phyloP scores from a whole-genome alignment of 2,329 filamentous ascomycete genomes.

The Pyrenophora teres region DNA sequence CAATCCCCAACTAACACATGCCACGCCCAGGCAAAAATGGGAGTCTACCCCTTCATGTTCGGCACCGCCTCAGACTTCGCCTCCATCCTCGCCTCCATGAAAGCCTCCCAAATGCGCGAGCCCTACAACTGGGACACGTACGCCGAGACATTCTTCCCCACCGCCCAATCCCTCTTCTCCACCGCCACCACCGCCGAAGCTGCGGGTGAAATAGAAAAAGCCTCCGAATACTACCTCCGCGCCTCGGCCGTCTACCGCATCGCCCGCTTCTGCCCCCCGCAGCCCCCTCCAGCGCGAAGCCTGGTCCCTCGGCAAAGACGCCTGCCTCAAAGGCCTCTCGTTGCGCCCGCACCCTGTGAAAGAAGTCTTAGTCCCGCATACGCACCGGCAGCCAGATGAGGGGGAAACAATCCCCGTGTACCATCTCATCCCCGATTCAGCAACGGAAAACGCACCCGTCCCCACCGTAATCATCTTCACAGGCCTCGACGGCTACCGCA shows the following conservation, averaged over 20 bases:
- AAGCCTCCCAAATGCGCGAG: constrained; percentile 66
- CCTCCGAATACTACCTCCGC: constrained; percentile 65
- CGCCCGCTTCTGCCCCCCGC: constrained; percentile 65
- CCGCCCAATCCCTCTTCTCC: constrained; percentile 61
- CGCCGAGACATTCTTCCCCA: constrained; percentile 64
- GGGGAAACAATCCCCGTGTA: constrained; percentile 66
- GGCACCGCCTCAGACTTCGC: constrained; percentile 69
- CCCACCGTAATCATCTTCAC: constrained; percentile 63
- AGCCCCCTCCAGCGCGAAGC: constrained; percentile 61
- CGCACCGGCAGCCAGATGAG: constrained; percentile 57
- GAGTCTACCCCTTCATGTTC: constrained; percentile 77
- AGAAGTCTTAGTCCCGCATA: constrained; percentile 67
- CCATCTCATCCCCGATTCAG: constrained; percentile 62
- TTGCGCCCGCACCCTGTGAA: constrained; percentile 58
- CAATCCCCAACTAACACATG: background rate
- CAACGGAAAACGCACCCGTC: constrained; percentile 50
- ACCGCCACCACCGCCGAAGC: constrained; percentile 58
- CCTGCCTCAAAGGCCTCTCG: constrained; percentile 61
- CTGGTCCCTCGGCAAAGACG: constrained; percentile 68
- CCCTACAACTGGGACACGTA: constrained; percentile 67
- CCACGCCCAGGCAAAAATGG: constrained; percentile 51
- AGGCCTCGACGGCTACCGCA: constrained; percentile 63
- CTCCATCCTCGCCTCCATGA: constrained; percentile 68
- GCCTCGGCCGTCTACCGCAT: constrained; percentile 69
- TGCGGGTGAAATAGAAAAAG: constrained; percentile 57